phyloP scores from a whole-genome alignment of 805 yeast genomes.

The Aciculoconidium aculeatum region DNA sequence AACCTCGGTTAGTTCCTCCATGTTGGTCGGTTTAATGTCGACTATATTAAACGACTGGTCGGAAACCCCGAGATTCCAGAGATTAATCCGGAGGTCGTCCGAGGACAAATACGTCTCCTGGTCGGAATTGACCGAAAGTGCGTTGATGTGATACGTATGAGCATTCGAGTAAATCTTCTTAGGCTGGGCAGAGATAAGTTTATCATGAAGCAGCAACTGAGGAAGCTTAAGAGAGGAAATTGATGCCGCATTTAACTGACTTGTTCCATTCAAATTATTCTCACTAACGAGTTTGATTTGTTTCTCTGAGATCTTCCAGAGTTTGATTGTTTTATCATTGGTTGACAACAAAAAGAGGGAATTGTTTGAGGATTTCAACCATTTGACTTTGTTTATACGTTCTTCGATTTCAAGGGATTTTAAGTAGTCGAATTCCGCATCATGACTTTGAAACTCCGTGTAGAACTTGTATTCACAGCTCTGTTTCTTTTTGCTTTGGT shows the following conservation, averaged over 20 bases:
- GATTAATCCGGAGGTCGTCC: slow-evolving; percentile 90
- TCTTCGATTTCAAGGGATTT: slow-evolving; percentile 96
- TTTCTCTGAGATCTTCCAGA: slow-evolving; percentile 94
- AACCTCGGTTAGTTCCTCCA: slow-evolving; percentile 98
- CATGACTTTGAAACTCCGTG: slow-evolving; percentile 97
- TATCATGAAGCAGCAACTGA: slow-evolving; percentile 86
- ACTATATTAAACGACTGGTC: slow-evolving; percentile 96
- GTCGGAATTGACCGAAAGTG: slow-evolving; percentile 90
- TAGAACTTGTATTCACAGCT: slow-evolving; percentile 88
- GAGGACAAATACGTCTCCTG: slow-evolving; percentile 91
- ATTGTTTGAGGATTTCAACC: slow-evolving; percentile 85
- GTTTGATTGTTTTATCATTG: slow-evolving; percentile 95
- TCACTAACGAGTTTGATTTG: slow-evolving; percentile 88
- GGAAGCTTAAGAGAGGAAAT: slow-evolving; percentile 65
- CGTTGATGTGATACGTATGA: slow-evolving; percentile 96
- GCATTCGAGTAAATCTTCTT: slow-evolving; percentile 89
- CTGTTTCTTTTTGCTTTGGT: slow-evolving; percentile 55
- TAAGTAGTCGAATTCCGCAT: slow-evolving; percentile 95
- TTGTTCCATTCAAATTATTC: slow-evolving; percentile 53
- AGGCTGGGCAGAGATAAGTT: slow-evolving; percentile 92
- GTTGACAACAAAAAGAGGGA: slow-evolving; percentile 89
- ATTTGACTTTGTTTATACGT: slow-evolving; percentile 93
- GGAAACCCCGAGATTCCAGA: slow-evolving; percentile 92
- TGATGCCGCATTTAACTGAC: slow-evolving; percentile 18
- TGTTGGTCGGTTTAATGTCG: slow-evolving; percentile 94